Conservation (phyloP, 441 rosid genomes). For the Daphne laureola region DNA sequence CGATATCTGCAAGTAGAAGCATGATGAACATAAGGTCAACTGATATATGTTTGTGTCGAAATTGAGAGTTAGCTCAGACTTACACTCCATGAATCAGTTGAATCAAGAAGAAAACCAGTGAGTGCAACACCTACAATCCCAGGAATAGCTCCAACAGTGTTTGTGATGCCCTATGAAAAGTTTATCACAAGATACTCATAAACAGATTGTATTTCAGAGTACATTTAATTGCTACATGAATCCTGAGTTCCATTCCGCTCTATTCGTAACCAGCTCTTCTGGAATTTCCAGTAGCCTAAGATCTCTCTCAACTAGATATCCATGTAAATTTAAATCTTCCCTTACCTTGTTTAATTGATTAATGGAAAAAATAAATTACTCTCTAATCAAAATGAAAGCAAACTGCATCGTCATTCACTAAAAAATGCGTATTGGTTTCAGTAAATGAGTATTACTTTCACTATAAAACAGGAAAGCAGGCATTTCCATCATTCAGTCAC, state of each 20-base stretch:
- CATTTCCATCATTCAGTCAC: background rate
- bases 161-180: slow-evolving; percentile 70
- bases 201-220: background rate
- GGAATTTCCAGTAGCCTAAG: too few species aligned
- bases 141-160: slow-evolving; percentile 87
- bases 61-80: slow-evolving; percentile 21
- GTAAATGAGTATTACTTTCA: background rate
- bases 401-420: too few species aligned
- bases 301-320: too few species aligned
- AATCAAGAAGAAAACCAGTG: slow-evolving; percentile 85
- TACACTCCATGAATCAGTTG: slow-evolving; percentile 96
- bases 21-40: background rate
- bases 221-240: background rate
- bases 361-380: too few species aligned
- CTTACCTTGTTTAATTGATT: too few species aligned
- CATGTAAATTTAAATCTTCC: too few species aligned
- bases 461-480: background rate
- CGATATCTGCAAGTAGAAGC: slow-evolving; percentile 42
- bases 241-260: too few species aligned
- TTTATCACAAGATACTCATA: slow-evolving; percentile 6
- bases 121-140: slow-evolving; percentile 89
- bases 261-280: too few species aligned
- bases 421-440: too few species aligned
- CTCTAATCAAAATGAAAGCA: too few species aligned
- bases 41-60: background rate